phyloP scores from a whole-genome alignment of 2,329 filamentous ascomycete species.

The Nothophoma quercina region DNA sequence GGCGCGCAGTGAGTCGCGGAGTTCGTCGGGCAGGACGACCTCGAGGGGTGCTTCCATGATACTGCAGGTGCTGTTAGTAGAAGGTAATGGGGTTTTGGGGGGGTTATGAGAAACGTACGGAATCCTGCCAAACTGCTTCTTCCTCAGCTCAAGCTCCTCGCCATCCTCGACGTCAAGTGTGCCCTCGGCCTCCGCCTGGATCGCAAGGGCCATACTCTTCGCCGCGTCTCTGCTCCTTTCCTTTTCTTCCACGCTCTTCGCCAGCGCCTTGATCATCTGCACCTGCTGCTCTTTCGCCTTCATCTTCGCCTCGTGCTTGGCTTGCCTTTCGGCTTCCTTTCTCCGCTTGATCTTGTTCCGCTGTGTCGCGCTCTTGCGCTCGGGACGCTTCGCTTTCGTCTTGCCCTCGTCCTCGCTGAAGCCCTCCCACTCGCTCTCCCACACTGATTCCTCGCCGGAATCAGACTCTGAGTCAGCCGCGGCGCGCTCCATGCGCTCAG shows the following conservation, averaged over 20 bases:
- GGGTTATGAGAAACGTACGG: slow-evolving; percentile 49
- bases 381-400: slow-evolving; percentile 75
- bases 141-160: slow-evolving; percentile 62
- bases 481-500: slow-evolving; percentile 71
- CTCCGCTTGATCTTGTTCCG: slow-evolving; percentile 87
- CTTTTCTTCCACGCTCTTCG: slow-evolving; percentile 67
- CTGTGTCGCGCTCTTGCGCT: slow-evolving; percentile 85
- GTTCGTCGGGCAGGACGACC: slow-evolving; percentile 59
- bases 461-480: slow-evolving; percentile 77
- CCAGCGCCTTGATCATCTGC: slow-evolving; percentile 74
- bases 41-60: slow-evolving; percentile 71
- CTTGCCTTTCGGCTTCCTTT: slow-evolving; percentile 83
- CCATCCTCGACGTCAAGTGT: slow-evolving; percentile 44
- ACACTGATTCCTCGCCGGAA: slow-evolving; percentile 87
- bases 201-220: slow-evolving; percentile 27
- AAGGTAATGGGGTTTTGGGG: background rate
- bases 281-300: slow-evolving; percentile 77
- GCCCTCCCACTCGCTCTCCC: slow-evolving; percentile 83
- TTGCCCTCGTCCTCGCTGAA: slow-evolving; percentile 60
- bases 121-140: slow-evolving; percentile 75
- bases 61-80: slow-evolving; percentile 47
- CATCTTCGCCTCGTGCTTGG: slow-evolving; percentile 77
- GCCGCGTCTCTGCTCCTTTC: slow-evolving; percentile 55
- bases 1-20: slow-evolving; percentile 58
- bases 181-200: slow-evolving; percentile 37